Conservation (phyloP, 306 rosid species). For the Ormosia semicastrata region DNA sequence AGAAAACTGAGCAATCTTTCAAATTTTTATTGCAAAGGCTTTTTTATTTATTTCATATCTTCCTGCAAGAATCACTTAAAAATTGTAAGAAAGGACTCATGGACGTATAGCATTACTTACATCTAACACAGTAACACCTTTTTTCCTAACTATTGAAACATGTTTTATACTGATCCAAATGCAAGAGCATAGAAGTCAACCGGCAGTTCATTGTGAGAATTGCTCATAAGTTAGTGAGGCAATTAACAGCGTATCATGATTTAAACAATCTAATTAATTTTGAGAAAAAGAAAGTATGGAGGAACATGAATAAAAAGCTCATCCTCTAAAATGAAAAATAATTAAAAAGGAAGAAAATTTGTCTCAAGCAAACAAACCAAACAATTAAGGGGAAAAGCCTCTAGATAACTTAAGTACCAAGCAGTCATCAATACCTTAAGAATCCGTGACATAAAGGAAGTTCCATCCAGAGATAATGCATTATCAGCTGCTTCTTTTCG, state of each 20-base stretch:
- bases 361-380: not conserved
- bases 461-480: slow-evolving; percentile 88
- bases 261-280: not conserved
- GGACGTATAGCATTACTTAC: not conserved
- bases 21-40: not conserved
- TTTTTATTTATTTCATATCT: not conserved
- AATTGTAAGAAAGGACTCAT: not conserved
- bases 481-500: slow-evolving; percentile 85
- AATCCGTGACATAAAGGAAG: slow-evolving; percentile 90
- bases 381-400: not conserved
- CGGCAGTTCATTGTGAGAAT: not conserved
- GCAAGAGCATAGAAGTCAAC: not conserved
- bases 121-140: not conserved
- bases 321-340: not conserved
- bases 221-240: not conserved
- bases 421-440: slow-evolving; percentile 67
- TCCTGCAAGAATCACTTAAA: not conserved
- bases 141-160: not conserved
- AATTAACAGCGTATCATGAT: not conserved
- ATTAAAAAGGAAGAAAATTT: not conserved
- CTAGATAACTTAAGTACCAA: not conserved
- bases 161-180: not conserved
- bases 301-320: not conserved
- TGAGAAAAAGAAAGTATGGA: not conserved
- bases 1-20: not conserved